Evolutionary conservation across 371 early-diverging fungal species (phyloP), one percentile per base, ranked within the genome.

Genomic region (Mortierella polycephala): DNA sequence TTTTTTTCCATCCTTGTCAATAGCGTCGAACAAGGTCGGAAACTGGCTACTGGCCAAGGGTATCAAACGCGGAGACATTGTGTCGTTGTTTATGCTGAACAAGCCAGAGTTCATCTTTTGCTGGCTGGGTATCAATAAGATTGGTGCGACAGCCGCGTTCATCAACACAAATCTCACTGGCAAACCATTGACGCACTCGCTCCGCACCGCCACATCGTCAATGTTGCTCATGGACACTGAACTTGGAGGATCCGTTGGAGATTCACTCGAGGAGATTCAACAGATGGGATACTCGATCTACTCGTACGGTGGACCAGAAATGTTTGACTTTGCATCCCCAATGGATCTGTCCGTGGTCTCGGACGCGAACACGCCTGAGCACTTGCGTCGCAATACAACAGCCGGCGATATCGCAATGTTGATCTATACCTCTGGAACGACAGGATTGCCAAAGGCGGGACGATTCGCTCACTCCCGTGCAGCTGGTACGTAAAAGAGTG

Each of bases 361-460:
- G 14, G 66, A 65, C 21, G 51, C 49, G 0, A 66, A 69, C 42
- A 69, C 75, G 0, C 75, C 70, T 6, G 70, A 69, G 9, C 62
- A 75, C n/a, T 37, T 69, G 55, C 65, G 70, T 41, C 70, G 70
- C 11, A 52, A 52, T 8, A 69, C 87, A 0, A 72, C 63, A 5
- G 66, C 84, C 56, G 85, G 87, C 18, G 91, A 91, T 58, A 55
- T 94, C 20, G 92, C 92, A 52, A 94, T 96, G 51, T 91, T 98
- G 62, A 96, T 96, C 83, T 98, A 96, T 80, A 99, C 99, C 11
- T 92, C 93, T 69, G 98, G 99, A 71, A 86, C 92, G 44, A 88
- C 92, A 0, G 96, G 94, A 0, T 75, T 76, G 21, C 96, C 96
- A 21, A 80, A 80, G 45, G 81, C 75, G 11, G 75, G 75, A 53